Percentiles rank a stretch among this genome's conserved stretches.
These are phyloP conservation scores for Oryza rufipogon DNA, from an alignment of 176 grass and related monocot genomes.

Conservation along the genomic window DNA sequence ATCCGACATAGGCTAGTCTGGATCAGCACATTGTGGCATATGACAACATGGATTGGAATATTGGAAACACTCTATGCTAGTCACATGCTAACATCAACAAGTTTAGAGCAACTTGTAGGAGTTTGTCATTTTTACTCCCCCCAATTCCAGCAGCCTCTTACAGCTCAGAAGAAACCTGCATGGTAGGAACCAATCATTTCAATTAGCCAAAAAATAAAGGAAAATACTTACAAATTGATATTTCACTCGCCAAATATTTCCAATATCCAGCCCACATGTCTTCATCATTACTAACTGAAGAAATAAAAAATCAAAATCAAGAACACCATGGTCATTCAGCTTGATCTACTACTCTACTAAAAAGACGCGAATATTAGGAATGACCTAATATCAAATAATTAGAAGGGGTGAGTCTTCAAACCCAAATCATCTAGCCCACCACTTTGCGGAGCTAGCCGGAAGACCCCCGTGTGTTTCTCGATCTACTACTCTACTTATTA, in stretches of 20 bases:
- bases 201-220: neutral
- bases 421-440: too few relatives aligned
- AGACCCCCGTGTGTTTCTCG: too few relatives aligned
- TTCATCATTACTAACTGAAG: neutral
- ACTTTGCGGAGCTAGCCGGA: too few relatives aligned
- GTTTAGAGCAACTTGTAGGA: neutral
- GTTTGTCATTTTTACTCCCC: neutral
- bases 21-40: neutral
- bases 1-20: neutral
- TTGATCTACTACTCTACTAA: neutral
- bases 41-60: neutral
- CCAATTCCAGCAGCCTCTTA: neutral
- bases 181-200: slow-evolving; percentile 18
- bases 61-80: neutral
- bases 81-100: neutral
- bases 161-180: slow-evolving; percentile 51
- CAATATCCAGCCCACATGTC: neutral
- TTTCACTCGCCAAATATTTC: neutral
- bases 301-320: neutral
- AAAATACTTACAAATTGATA: neutral
- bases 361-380: too few relatives aligned
- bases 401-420: too few relatives aligned
- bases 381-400: too few relatives aligned
- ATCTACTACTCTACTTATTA: too few relatives aligned
- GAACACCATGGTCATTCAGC: neutral